Base-by-base conservation (phyloP, 148 eudicot genomes). In the Camellia lanceoleosa region DNA sequence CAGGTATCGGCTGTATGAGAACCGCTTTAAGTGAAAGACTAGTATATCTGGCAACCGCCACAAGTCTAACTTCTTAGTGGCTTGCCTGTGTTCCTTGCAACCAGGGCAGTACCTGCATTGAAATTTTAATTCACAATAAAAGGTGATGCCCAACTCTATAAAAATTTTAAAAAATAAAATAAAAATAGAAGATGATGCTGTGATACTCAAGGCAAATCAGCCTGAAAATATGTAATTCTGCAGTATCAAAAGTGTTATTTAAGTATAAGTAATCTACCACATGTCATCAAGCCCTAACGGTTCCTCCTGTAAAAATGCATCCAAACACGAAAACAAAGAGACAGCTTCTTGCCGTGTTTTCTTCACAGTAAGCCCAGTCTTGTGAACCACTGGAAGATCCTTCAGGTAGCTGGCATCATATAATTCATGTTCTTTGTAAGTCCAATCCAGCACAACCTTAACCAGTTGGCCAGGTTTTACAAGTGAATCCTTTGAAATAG, bases 251-350 rank as follows among this genome's bases (percentile, higher is more conserved):
- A 49, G 46, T 7, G 51, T 30, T 30, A 30, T 30, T 30, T 30
- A 30, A 30, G 11, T 65, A 7, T 42, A 60, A 59, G 63, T 78
- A 81, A 54, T 81, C 54, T 94, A 97, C 99, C 99, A 97, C 99
- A 97, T 97, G 77, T 97, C 99, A 85, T 96, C 98, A 11, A 95
- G 97, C 72, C 99, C 99, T 72, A 96, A 89, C 55, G 99, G 99
- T 87, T 97, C 99, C 88, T 92, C 96, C 87, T 94, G 94, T 66
- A 94, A 76, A 85, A 97, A 97, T 60, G 99, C 92, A 42, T 97
- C 99, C 85, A 97, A 85, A 77, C 99, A 97, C 59, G 98, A 92
- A 87, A 97, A 97, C 71, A 97, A 83, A 56, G 97, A 90, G 79
- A 91, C 82, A 43, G 98, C 87, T 86, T 91, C 99, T 82, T 90